Evolutionary conservation across 2,329 filamentous ascomycete genomes (phyloP), one percentile per base, ranked within the genome.

Genomic region (Penicillium sp.): DNA sequence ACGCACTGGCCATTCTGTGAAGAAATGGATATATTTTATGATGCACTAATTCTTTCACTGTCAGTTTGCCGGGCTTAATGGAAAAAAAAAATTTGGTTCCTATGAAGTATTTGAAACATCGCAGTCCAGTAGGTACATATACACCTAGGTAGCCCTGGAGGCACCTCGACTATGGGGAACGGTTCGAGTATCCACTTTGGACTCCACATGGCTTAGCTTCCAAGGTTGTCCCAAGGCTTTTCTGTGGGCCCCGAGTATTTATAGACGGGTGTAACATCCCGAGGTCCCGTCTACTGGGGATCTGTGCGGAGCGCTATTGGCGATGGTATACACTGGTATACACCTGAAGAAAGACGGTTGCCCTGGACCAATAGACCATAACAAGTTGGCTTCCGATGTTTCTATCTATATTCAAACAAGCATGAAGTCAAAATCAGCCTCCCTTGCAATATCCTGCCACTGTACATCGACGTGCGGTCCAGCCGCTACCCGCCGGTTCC

Each of bases 371-470:
- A 43, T 8, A 6, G 7, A 26, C 4, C 9, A 29, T 18, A 29
- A 9, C 14, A 18, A 1, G 9, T 29, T 43, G 40, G 3, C 2
- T n/a, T 24, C 9, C 11, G 18, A 49, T 34, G 46, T 26, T 31
- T 16, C 11, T 35, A 29, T 52, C 9, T 9, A 50, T 29, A 18
- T 48, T 56, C 58, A 66, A 42, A 67, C 67, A 39, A 70, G 62
- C 59, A 70, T 69, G 13, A 74, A 70, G 50, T 74, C 71, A 58
- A 72, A 72, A 13, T 67, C 64, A n/a, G 67, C 61, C 46, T 72
- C 62, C 16, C 60, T 63, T 24, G 69, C 67, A n/a, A 74, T 58
- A 42, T 72, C 69, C 37, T 71, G 68, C 72, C 72, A 74, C 31
- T 68, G 61, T 16, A 69, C 60, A 39, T 71, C 64, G 5, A 47